Evolutionary conservation across 257 asterid genomes (phyloP).

Genomic region (Salvia miltiorrhiza): DNA sequence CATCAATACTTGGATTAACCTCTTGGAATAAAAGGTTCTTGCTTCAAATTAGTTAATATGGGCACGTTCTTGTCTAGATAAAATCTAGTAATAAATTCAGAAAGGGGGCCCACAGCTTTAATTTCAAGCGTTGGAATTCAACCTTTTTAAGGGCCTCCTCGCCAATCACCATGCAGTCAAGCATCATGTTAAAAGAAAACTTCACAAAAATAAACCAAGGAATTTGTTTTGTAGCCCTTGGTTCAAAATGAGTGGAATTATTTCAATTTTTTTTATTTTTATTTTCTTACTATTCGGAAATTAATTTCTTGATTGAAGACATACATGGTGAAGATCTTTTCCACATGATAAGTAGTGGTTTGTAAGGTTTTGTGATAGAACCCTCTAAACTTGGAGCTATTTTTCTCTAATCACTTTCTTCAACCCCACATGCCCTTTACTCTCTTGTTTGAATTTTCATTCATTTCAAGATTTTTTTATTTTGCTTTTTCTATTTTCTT

Average conservation of each 20-base stretch:
- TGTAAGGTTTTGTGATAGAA: constrained; percentile 22
- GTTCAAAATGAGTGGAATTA: constrained; percentile 9
- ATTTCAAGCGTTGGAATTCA: not conserved
- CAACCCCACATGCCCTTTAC: constrained; percentile 26
- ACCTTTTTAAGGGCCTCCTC: constrained; percentile 12
- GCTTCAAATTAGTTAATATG: not conserved
- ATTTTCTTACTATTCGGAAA: constrained; percentile 2
- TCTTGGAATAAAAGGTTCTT: not conserved
- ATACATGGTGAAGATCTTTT: constrained; percentile 31
- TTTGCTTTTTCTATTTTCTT: not conserved
- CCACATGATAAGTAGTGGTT: constrained; percentile 19
- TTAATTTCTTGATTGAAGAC: constrained; percentile 8
- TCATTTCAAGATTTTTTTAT: not conserved
- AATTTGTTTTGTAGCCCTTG: constrained; percentile 32
- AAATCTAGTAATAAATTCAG: not conserved
- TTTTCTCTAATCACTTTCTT: constrained; percentile 19
- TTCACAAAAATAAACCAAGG: constrained; percentile 12
- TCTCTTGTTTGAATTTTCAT: constrained; percentile 15
- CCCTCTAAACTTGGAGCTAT: constrained; percentile 24
- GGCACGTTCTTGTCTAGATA: not conserved
- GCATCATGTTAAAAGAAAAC: constrained; percentile 16
- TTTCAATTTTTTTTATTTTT: not conserved
- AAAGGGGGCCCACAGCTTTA: constrained; percentile 14
- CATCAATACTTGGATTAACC: not conserved
- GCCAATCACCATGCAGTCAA: constrained; percentile 27